Conservation (phyloP, 768 basidiomycete genomes). For the Suillus fuscotomentosus region DNA sequence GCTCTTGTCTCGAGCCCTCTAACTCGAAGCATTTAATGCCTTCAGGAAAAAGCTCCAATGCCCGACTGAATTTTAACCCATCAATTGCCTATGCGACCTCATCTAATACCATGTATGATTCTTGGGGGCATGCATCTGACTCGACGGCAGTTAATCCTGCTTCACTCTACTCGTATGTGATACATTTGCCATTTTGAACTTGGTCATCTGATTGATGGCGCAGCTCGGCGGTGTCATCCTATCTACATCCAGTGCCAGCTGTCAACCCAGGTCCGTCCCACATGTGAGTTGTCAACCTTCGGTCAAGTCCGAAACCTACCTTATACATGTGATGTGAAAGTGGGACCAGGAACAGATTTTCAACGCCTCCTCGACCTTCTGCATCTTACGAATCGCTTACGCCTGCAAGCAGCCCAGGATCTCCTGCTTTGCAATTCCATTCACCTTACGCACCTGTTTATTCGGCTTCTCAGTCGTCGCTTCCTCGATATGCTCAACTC, state of each 20-base stretch:
- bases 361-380: conserved; percentile 13
- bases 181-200: neutral
- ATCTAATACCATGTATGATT: conserved; percentile 4
- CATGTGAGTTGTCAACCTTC: conserved; percentile 19
- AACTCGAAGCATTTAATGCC: neutral
- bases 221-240: conserved; percentile 56
- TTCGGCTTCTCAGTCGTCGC: conserved; percentile 6
- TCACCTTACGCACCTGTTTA: neutral
- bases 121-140: conserved; percentile 8
- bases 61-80: conserved; percentile 40
- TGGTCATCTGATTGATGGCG: conserved; percentile 1
- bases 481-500: conserved; percentile 1
- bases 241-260: conserved; percentile 28
- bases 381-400: conserved; percentile 3
- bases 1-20: conserved; percentile 4
- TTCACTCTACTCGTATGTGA: conserved; percentile 57
- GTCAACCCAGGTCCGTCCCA: conserved; percentile 9
- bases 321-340: conserved; percentile 1
- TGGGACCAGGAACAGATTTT: conserved; percentile 1
- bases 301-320: neutral
- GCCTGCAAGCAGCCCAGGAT: conserved; percentile 9
- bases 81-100: conserved; percentile 44
- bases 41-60: neutral
- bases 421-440: conserved; percentile 2
- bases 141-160: conserved; percentile 26